These are phyloP conservation scores for Paecilomyces sp. DNA, from an alignment of 2,329 filamentous ascomycete species.

Conservation along the genomic window DNA sequence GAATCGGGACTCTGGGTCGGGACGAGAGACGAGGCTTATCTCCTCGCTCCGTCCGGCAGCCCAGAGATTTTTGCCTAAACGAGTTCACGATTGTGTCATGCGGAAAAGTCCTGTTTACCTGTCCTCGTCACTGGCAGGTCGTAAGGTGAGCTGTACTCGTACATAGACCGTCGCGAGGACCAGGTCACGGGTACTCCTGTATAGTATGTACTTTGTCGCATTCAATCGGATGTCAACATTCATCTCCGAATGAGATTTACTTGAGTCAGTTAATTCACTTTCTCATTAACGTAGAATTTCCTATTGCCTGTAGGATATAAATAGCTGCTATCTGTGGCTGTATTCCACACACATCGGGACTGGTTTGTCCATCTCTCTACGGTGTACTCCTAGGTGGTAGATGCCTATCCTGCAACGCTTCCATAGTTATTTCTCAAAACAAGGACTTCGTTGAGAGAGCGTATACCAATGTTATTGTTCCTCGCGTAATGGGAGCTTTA, in stretches of 20 bases:
- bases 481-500: background rate
- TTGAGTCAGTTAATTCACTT: background rate
- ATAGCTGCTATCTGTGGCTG: background rate
- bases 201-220: conserved; percentile 9
- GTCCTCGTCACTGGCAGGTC: conserved; percentile 6
- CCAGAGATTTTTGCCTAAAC: conserved; percentile 1
- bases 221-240: conserved; percentile 3
- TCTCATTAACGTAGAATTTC: too few relatives aligned
- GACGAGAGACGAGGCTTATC: background rate
- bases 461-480: background rate
- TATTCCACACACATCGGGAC: background rate
- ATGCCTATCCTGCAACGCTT: too few relatives aligned
- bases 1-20: background rate
- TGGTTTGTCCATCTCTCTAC: too few relatives aligned
- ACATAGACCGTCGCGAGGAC: conserved; percentile 5
- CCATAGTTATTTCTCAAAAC: too few relatives aligned
- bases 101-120: conserved; percentile 7
- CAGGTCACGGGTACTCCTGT: conserved; percentile 4
- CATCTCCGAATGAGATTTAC: conserved; percentile 4
- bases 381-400: too few relatives aligned
- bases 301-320: too few relatives aligned
- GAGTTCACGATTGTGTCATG: conserved; percentile 9
- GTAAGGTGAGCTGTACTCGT: conserved; percentile 5
- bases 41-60: background rate
- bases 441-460: background rate